Evolutionary conservation across 192 early-diverging fungal genomes (phyloP).

Genomic region (Gigaspora rosea): DNA sequence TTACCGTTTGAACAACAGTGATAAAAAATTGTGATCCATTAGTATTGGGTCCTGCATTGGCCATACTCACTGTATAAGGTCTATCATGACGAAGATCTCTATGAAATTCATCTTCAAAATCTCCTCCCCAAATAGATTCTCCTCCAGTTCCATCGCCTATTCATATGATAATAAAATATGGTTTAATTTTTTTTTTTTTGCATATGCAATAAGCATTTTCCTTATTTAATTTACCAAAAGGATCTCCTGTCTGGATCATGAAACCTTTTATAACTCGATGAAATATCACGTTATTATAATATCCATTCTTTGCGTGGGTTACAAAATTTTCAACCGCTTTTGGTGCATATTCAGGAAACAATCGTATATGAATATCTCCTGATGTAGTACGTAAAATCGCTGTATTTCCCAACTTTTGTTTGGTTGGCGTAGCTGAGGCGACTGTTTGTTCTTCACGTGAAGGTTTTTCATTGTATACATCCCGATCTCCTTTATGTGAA

Average conservation of each 20-base stretch:
- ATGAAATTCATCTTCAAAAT: conserved; percentile 95
- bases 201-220: not conserved
- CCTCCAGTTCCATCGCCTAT: conserved; percentile 92
- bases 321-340: conserved; percentile 97
- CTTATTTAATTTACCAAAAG: conserved; percentile 51
- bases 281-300: conserved; percentile 93
- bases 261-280: conserved; percentile 97
- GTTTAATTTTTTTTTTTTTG: not conserved
- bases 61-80: conserved; percentile 94
- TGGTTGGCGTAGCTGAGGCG: conserved; percentile 64
- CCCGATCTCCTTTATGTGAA: conserved; percentile 68
- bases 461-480: conserved; percentile 98
- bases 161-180: not conserved
- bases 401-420: conserved; percentile 63
- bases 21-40: conserved; percentile 98
- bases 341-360: conserved; percentile 90
- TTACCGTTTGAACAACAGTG: conserved; percentile 84
- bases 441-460: conserved; percentile 94
- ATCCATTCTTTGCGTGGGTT: conserved; percentile 79
- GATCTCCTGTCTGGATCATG: conserved; percentile 96
- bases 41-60: conserved; percentile 86
- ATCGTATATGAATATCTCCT: conserved; percentile 87
- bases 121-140: conserved; percentile 85
- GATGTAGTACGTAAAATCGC: conserved; percentile 87
- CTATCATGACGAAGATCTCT: conserved; percentile 79